A percentile compares a stretch with the other conserved stretches of the same genome.
Conservation (phyloP, 176 grass and related monocot genomes). For the Musa schizocarpa region DNA sequence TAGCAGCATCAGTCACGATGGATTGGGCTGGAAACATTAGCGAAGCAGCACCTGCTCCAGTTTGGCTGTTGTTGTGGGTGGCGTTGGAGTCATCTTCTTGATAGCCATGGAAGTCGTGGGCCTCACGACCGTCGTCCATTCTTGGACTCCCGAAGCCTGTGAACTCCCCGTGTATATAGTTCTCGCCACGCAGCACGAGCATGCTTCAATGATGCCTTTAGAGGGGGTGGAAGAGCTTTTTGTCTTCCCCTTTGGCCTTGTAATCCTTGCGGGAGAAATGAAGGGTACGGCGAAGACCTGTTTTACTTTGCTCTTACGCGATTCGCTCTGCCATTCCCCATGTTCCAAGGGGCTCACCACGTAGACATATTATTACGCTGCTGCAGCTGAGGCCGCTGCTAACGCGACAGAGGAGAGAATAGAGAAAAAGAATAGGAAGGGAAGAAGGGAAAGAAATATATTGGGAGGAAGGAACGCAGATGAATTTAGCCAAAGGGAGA, state of each 20-base stretch:
- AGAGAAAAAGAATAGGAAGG: not conserved
- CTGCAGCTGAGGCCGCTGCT: conserved; percentile 17
- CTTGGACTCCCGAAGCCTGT: too few species aligned
- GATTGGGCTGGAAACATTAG: not conserved
- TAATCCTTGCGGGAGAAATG: not conserved
- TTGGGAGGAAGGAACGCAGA: conserved; percentile 13
- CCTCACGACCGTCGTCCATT: too few species aligned
- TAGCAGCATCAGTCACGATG: not conserved
- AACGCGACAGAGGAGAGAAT: conserved; percentile 38
- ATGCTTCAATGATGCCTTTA: conserved; percentile 30
- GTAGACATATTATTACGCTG: conserved; percentile 47
- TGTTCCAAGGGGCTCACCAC: conserved; percentile 1
- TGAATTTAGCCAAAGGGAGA: not conserved
- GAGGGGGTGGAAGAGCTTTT: not conserved
- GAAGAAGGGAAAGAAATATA: conserved; percentile 1
- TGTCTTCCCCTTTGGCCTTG: conserved; percentile 6
- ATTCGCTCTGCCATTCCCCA: conserved; percentile 55
- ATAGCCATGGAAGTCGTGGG: conserved; percentile 28
- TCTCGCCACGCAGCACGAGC: not conserved
- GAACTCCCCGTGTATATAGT: not conserved
- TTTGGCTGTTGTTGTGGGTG: not conserved
- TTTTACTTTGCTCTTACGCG: conserved; percentile 87
- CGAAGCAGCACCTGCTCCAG: not conserved
- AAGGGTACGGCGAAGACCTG: not conserved
- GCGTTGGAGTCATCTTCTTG: conserved; percentile 8